These are phyloP conservation scores for Phialophora tarda DNA, from an alignment of 2,329 filamentous ascomycete genomes.

Conservation along the genomic window DNA sequence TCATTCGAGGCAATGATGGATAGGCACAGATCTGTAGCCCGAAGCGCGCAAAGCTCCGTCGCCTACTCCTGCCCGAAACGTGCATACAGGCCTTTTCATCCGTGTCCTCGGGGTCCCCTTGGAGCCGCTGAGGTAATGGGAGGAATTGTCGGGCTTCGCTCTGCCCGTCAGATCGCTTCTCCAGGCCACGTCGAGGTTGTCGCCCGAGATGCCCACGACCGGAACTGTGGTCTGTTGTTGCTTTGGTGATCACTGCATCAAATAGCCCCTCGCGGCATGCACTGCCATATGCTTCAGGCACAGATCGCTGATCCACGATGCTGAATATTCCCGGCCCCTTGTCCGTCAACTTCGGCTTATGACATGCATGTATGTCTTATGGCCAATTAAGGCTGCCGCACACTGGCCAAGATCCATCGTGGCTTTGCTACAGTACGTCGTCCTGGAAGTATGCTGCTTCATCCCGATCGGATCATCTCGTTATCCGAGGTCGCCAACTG, in stretches of 20 bases:
- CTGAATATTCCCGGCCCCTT: slow-evolving; percentile 6
- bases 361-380: slow-evolving; percentile 12
- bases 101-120: not conserved
- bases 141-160: slow-evolving; percentile 11
- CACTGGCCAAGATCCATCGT: not conserved
- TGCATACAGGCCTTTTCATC: not conserved
- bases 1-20: slow-evolving; percentile 6
- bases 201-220: not conserved
- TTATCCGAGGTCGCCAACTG: slow-evolving; percentile 1
- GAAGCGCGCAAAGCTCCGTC: not conserved
- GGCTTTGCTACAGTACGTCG: not conserved
- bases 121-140: not conserved
- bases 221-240: not conserved
- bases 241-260: slow-evolving; percentile 9
- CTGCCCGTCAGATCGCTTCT: slow-evolving; percentile 3
- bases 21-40: not conserved
- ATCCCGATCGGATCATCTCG: slow-evolving; percentile 15
- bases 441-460: slow-evolving; percentile 2
- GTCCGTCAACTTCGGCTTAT: slow-evolving; percentile 3
- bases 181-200: not conserved
- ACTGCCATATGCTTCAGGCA: not conserved
- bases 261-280: slow-evolving; percentile 10
- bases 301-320: slow-evolving; percentile 4
- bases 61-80: slow-evolving; percentile 16
- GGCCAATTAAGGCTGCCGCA: slow-evolving; percentile 7